Evolutionary conservation across 2,329 filamentous ascomycete species (phyloP), one percentile per base, ranked within the genome.

Genomic region (Pyrenophora tritici-repentis): DNA sequence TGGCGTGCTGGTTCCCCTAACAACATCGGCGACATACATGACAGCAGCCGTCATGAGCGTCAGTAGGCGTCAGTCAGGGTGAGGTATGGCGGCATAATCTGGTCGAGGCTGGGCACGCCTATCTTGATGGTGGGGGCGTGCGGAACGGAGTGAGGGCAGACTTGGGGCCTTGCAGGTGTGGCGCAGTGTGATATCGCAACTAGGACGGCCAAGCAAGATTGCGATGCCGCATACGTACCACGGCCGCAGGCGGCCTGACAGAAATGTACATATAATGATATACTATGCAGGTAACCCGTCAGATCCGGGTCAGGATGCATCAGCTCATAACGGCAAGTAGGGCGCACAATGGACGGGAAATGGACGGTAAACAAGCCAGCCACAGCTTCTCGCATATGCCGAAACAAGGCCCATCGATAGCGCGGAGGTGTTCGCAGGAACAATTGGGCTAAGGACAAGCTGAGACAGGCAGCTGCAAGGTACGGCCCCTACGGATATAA

Each of bases 391-490:
- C 22, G 36, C 42, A 35, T 32, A 31, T 12, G 14, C 32, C 40
- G 33, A 38, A 33, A 33, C 35, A 14, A 45, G 36, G 6, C 34
- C 35, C 10, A 14, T 17, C 35, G 9, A 44, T 42, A 52, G 46
- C 43, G 47, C 47, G 43, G 47, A 42, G 52, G 52, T 42, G 52
- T 55, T 55, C 52, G 55, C 55, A 56, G 50, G 41, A 41, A 33
- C 35, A 42, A 48, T 45, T 32, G 40, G 34, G 39, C 50, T 45
- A 50, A 49, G 48, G 42, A 44, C 55, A 56, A 58, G 42, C 32
- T 50, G 55, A 26, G 52, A 42, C 38, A 41, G 33, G 34, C 34
- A 47, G 33, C 44, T 56, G 52, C 53, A 56, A 58, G 52, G 55
- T 47, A 48, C 44, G 44, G 35, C 34, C 38, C 49, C 31, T 42